Percentiles rank a stretch among this genome's conserved stretches.
phyloP scores from a whole-genome alignment of 2,329 filamentous ascomycete species.

The Verticillium nonalfalfae region DNA sequence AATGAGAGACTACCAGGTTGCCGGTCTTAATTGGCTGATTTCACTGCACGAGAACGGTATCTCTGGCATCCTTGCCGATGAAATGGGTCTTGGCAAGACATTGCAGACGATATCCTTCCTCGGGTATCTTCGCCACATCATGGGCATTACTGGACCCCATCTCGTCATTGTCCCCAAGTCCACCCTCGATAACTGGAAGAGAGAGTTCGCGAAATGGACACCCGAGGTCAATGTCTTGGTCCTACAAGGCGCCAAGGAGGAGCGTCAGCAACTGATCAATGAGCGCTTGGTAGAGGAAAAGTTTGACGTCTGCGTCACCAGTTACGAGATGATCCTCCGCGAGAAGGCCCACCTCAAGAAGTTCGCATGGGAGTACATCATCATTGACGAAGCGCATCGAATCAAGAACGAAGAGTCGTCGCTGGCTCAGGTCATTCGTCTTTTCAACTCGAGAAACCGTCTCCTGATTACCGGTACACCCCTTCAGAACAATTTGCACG shows the following conservation, averaged over 20 bases:
- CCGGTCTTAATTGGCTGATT: slow-evolving; percentile 94
- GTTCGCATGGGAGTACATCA: slow-evolving; percentile 99
- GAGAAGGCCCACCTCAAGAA: slow-evolving; percentile 95
- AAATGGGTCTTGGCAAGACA: slow-evolving; percentile 98
- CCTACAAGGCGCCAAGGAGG: slow-evolving; percentile 90
- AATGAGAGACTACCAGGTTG: slow-evolving; percentile 96
- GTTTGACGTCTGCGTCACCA: slow-evolving; percentile 97
- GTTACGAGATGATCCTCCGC: slow-evolving; percentile 96
- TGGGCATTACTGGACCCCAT: slow-evolving; percentile 85
- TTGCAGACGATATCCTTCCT: slow-evolving; percentile 96
- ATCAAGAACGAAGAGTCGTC: slow-evolving; percentile 99
- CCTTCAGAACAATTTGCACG: slow-evolving; percentile 95
- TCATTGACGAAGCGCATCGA: slow-evolving; percentile 94
- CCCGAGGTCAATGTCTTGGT: slow-evolving; percentile 93
- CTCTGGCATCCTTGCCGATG: slow-evolving; percentile 92
- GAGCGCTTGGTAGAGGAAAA: slow-evolving; percentile 89
- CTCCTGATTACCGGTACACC: slow-evolving; percentile 95
- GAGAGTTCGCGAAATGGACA: slow-evolving; percentile 90
- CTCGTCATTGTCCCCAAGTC: slow-evolving; percentile 92
- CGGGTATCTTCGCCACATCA: slow-evolving; percentile 87
- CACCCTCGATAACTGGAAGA: slow-evolving; percentile 96
- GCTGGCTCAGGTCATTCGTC: slow-evolving; percentile 87
- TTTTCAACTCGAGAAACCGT: slow-evolving; percentile 93
- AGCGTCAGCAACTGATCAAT: slow-evolving; percentile 81
- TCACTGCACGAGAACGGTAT: slow-evolving; percentile 98